Percentiles rank a stretch among this genome's conserved stretches.
Conservation (phyloP, 441 rosid species). For the Croton laevigatus region DNA sequence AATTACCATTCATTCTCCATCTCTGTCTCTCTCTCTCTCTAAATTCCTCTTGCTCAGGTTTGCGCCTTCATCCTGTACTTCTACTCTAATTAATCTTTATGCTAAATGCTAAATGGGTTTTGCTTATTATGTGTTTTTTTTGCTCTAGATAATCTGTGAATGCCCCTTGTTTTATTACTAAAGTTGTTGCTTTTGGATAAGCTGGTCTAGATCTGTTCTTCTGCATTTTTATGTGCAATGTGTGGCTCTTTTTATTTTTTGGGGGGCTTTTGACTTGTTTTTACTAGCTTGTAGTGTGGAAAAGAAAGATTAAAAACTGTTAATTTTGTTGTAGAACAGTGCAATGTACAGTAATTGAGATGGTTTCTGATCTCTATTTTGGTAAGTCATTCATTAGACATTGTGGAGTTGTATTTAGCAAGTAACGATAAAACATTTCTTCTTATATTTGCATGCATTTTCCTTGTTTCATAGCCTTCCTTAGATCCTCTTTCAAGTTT, state of each 20-base stretch:
- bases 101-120: not conserved
- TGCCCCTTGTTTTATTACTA: not conserved
- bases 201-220: constrained; percentile 55
- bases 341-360: constrained; percentile 4
- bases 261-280: constrained; percentile 16
- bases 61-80: constrained; percentile 12
- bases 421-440: constrained; percentile 4
- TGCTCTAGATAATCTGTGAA: not conserved
- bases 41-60: constrained; percentile 52
- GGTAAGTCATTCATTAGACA: constrained; percentile 10
- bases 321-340: not conserved
- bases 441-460: constrained; percentile 13
- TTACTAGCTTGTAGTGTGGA: constrained; percentile 11
- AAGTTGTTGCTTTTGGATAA: constrained; percentile 13
- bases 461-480: constrained; percentile 8
- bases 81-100: too few species aligned
- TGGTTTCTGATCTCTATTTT: constrained; percentile 23
- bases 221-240: constrained; percentile 26
- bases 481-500: constrained; percentile 17
- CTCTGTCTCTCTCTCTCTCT: constrained; percentile 29
- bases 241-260: constrained; percentile 13
- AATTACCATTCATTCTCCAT: not conserved
- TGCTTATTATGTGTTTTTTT: not conserved
- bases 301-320: not conserved
- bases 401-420: constrained; percentile 14